Base-by-base conservation (phyloP, 768 basidiomycete genomes). In the Epithele typhae region DNA sequence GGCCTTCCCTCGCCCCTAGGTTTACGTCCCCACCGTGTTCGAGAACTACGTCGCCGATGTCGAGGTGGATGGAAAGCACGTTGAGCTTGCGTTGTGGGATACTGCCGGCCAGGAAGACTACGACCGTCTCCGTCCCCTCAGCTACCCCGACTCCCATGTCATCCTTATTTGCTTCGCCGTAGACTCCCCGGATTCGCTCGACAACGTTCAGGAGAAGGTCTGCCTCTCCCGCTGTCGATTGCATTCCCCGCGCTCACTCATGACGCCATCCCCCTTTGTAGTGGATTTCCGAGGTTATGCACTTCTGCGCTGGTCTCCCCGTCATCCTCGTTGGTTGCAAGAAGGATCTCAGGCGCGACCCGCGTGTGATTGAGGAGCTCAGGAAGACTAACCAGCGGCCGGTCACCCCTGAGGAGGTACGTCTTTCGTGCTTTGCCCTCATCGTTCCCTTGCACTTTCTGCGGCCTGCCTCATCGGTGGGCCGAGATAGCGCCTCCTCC, bases 141-240 rank as follows among this genome's bases (percentile, higher is more conserved):
- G 87, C 60, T 99, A 99, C 72, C 95, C 95, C 46, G 95, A 98
- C 73, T 94, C 92, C n/a, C 94, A 99, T 66, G 94, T 99, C 68
- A 98, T 99, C 73, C 81, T 98, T 58, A 96, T 99, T 71, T 97
- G 95, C 68, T 99, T 96, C 68, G 93, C 96, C 35, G 84, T 98
- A 57, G 96, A 99, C 76, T 92, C 89, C 43, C 94, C 94, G 25
- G 94, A 97, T 68, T 97, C 94, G 40, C 77, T 99, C 55, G 96
- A 96, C 72, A 99, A 99, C 81, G 96, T 99, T 24, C 93, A 97
- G 76, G 96, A 99, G 76, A 98, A 98, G 89, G 96, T 89, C 34
- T 49, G 82, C 75, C 25, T 7, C 27, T 14, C 14, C 27, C 14
- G 27, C 27, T 30, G 8, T 30, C 27, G n/a, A n/a, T n/a, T n/a